Base-by-base conservation (phyloP, 768 basidiomycete species). In the Chlorophyllum brunneum region DNA sequence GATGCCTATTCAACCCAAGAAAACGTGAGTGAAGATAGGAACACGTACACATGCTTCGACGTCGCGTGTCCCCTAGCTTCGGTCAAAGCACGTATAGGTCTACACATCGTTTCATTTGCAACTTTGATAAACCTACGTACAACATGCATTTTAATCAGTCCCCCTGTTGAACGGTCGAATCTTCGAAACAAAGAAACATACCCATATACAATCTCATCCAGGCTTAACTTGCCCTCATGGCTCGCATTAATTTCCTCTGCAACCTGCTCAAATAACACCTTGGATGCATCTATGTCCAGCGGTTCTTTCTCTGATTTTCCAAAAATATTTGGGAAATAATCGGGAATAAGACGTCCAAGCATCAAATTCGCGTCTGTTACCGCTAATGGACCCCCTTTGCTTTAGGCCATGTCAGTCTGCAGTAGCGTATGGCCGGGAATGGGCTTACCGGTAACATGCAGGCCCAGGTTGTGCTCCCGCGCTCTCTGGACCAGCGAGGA, bases 391-490 rank as follows among this genome's bases (percentile, higher is more conserved):
- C 95, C 95, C 6, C 90, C 91, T 70, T 95, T 97, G 50, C 91
- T 91, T 59, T 42, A 54, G 3, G 33, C 26, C n/a, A n/a, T n/a
- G n/a, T n/a, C n/a, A n/a, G n/a, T n/a, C n/a, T n/a, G n/a, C n/a
- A n/a, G n/a, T n/a, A n/a, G n/a, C n/a, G 18, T 15, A 38, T 31
- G 23, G 13, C 3, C 9, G 29, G 4, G 9, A n/a, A 15, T 33
- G 5, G 10, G 11, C 78, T 38, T 56, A 90, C 87, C 89, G 75
- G 65, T 95, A 95, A 63, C 92, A 95, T 1, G 83, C 86, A 2
- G 95, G 95, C 1, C 95, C 95, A 3, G 95, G 95, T 57, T 97
- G 82, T 1, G 94, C 93, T 16, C 92, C 92, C 3, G 95, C 94
- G 51, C 91, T 94, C 61, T 95, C 86, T 0, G 95, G 95, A 0